phyloP scores from a whole-genome alignment of 2,329 filamentous ascomycete species.

The Neocatenulostroma microsporum region DNA sequence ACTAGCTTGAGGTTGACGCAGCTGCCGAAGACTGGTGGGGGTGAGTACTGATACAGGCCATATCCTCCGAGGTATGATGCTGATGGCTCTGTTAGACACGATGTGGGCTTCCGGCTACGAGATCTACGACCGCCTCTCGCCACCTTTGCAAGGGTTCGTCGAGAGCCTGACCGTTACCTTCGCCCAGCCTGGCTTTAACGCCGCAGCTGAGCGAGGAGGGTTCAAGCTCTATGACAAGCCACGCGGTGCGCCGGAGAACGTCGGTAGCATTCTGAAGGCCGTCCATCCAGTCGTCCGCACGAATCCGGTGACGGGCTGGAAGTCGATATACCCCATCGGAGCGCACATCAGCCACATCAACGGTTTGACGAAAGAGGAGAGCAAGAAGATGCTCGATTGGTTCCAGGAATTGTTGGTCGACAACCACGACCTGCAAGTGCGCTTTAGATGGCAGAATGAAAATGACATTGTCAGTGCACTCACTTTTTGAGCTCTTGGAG shows the following conservation, averaged over 20 bases:
- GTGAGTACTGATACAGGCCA: not conserved
- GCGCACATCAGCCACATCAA: conserved; percentile 49
- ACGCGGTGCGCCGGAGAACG: conserved; percentile 20
- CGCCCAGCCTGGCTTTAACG: conserved; percentile 20
- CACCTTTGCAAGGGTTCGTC: conserved; percentile 50
- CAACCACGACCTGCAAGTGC: conserved; percentile 60
- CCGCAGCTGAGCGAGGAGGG: conserved; percentile 16
- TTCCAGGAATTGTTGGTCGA: conserved; percentile 36
- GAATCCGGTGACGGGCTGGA: conserved; percentile 56
- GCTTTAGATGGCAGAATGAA: conserved; percentile 53
- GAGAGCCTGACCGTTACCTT: conserved; percentile 52
- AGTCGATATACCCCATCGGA: conserved; percentile 53
- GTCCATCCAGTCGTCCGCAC: conserved; percentile 49
- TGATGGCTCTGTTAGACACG: no score
- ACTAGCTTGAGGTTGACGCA: conserved; percentile 50
- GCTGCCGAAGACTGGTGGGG: conserved; percentile 47
- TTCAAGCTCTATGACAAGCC: conserved; percentile 19
- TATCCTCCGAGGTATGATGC: no score
- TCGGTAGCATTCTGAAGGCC: conserved; percentile 14
- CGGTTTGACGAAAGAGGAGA: conserved; percentile 35
- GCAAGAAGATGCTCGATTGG: conserved; percentile 18
- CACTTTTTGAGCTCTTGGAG: no score
- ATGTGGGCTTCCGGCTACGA: conserved; percentile 63
- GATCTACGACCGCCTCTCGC: conserved; percentile 56
- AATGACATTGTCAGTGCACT: conserved; percentile 58